phyloP scores from a whole-genome alignment of 495 filamentous ascomycete species.

The Apiosordaria backusii region DNA sequence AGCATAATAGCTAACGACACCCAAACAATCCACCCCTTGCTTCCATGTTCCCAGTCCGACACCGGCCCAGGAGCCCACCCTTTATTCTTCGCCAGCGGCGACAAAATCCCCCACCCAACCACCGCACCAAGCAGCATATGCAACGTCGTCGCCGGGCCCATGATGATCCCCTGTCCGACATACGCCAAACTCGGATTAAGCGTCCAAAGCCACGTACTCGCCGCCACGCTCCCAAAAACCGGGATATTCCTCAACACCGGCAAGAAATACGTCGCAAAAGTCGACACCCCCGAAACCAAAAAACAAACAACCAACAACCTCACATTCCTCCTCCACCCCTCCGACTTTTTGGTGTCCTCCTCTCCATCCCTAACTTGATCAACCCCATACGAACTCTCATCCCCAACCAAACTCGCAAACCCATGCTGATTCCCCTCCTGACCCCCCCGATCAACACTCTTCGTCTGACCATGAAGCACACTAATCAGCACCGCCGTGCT shows the following conservation, averaged over 20 bases:
- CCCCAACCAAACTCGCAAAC: slow-evolving; percentile 31
- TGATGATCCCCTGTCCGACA: slow-evolving; percentile 80
- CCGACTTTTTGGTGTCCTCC: slow-evolving; percentile 21
- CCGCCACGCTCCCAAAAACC: slow-evolving; percentile 72
- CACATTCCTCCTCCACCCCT: slow-evolving; percentile 53
- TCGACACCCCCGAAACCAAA: slow-evolving; percentile 56
- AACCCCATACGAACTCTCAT: slow-evolving; percentile 12
- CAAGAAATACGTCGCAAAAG: slow-evolving; percentile 87
- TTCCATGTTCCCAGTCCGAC: slow-evolving; percentile 81
- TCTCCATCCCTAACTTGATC: slow-evolving; percentile 10
- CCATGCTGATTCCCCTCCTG: slow-evolving; percentile 12
- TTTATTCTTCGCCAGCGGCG: slow-evolving; percentile 75
- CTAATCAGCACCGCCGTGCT: slow-evolving; percentile 91
- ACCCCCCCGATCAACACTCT: slow-evolving; percentile 14
- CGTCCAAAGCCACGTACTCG: slow-evolving; percentile 86
- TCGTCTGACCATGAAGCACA: slow-evolving; percentile 68
- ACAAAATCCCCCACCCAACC: slow-evolving; percentile 87
- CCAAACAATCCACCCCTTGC: slow-evolving; percentile 99
- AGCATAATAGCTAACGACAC: slow-evolving; percentile 94
- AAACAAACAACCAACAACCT: slow-evolving; percentile 51
- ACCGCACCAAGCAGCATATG: slow-evolving; percentile 94
- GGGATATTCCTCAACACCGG: slow-evolving; percentile 81
- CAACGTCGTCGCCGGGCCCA: slow-evolving; percentile 88
- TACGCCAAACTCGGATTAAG: slow-evolving; percentile 95
- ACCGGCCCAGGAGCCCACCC: slow-evolving; percentile 90